phyloP scores from a whole-genome alignment of 352 stramenopile genomes.

The Phytophthora constricta region DNA sequence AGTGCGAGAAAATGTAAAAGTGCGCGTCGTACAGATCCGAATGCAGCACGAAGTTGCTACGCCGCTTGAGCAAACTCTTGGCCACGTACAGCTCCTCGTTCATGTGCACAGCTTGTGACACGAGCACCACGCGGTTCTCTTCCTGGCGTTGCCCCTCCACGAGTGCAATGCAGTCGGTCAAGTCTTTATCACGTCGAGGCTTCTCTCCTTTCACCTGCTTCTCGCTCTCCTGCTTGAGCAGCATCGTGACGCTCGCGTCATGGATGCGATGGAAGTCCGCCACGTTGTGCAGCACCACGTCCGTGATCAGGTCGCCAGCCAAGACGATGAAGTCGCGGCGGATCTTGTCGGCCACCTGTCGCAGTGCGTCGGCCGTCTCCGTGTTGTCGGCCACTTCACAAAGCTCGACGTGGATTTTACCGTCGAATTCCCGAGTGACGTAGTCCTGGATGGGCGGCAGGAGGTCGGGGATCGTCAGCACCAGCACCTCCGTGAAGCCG shows the following conservation, averaged over 20 bases:
- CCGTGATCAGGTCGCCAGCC: slow-evolving; percentile 79
- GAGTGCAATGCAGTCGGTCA: slow-evolving; percentile 84
- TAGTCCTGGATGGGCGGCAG: slow-evolving; percentile 79
- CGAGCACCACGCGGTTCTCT: slow-evolving; percentile 72
- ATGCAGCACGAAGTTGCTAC: slow-evolving; percentile 75
- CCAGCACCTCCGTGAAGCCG: slow-evolving; percentile 80
- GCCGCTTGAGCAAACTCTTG: slow-evolving; percentile 79
- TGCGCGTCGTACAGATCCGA: slow-evolving; percentile 84
- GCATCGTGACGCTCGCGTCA: slow-evolving; percentile 85
- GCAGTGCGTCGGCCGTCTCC: slow-evolving; percentile 78
- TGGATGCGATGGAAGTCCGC: slow-evolving; percentile 86
- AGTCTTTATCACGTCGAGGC: slow-evolving; percentile 77
- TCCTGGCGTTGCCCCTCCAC: slow-evolving; percentile 48
- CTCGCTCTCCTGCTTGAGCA: slow-evolving; percentile 54
- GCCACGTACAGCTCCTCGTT: slow-evolving; percentile 82
- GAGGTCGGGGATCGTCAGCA: slow-evolving; percentile 69
- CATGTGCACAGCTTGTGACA: slow-evolving; percentile 80
- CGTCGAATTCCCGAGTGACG: slow-evolving; percentile 77
- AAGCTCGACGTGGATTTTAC: slow-evolving; percentile 81
- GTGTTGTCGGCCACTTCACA: slow-evolving; percentile 75
- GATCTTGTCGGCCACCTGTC: slow-evolving; percentile 77
- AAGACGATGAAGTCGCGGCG: slow-evolving; percentile 86
- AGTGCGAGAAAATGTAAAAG: slow-evolving; percentile 89
- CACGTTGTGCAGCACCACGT: slow-evolving; percentile 82
- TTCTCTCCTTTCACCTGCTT: slow-evolving; percentile 71